phyloP scores from a whole-genome alignment of 345 rosid species.

The Diplotaxis tenuifolia region DNA sequence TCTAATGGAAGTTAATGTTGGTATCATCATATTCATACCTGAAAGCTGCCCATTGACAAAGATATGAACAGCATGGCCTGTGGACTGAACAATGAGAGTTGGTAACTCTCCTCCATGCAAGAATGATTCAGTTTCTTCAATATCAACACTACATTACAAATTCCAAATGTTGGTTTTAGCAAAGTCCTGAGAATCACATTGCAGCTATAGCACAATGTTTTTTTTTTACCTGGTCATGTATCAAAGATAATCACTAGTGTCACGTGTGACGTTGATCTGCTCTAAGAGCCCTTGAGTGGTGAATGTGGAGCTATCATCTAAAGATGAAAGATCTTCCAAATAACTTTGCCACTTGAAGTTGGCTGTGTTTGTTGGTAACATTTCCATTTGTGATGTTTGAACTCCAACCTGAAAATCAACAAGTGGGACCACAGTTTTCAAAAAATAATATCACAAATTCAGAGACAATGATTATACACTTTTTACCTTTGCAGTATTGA shows the following conservation, averaged over 20 bases:
- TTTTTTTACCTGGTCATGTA: conserved; percentile 69
- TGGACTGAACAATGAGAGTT: conserved; percentile 77
- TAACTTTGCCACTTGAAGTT: conserved; percentile 82
- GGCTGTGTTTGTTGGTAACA: conserved; percentile 61
- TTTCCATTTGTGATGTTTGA: conserved; percentile 87
- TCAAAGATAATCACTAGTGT: conserved; percentile 87
- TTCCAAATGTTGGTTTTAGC: conserved; percentile 3
- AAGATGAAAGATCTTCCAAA: conserved; percentile 73
- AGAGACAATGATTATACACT: not conserved
- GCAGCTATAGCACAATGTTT: not conserved
- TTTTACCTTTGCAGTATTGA: conserved; percentile 96
- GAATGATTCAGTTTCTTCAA: conserved; percentile 76
- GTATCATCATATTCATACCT: conserved; percentile 47
- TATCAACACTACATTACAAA: conserved; percentile 59
- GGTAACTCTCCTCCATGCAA: conserved; percentile 91
- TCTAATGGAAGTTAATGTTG: not conserved
- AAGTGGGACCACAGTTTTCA: not conserved
- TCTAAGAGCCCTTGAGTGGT: conserved; percentile 74
- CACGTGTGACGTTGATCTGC: conserved; percentile 88
- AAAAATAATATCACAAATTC: not conserved
- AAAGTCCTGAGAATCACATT: not conserved
- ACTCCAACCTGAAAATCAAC: conserved; percentile 67
- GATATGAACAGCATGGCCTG: conserved; percentile 91
- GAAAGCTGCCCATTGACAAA: conserved; percentile 88
- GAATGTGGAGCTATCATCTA: conserved; percentile 62